Evolutionary conservation across 2,329 filamentous ascomycete genomes (phyloP), one percentile per base, ranked within the genome.

Genomic region (Tolypocladium nubicola): DNA sequence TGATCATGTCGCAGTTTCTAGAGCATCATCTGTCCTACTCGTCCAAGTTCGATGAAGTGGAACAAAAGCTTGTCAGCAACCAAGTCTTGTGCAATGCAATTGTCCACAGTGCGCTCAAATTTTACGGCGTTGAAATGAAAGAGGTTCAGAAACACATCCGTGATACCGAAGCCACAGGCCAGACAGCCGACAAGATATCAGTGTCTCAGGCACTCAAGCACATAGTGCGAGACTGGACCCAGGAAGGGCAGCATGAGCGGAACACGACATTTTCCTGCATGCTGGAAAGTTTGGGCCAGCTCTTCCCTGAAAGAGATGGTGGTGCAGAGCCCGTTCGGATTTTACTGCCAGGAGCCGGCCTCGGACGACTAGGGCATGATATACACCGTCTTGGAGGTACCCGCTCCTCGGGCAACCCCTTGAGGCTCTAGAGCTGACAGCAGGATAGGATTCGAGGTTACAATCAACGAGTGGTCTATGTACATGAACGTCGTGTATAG

Each of bases 11-110:
- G 19, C 43, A 79, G 75, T 30, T 80, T 2, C 75, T 87, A 2
- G 81, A 85, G 60, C 76, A 79, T n/a, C 70, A 76, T 1, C 66
- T 85, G 45, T 73, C 80, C 52, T 87, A 84, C 62, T 78, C 79
- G 2, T 77, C 81, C 58, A 83, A 80, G 60, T 75, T 83, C 21
- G 66, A 71, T 16, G 67, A 68, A 1, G 68, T 76, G 11, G 74
- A 79, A 13, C 58, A 70, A 26, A 68, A 78, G 7, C 68, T 82
- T 16, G 65, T 65, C 2, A 60, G 65, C 6, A 83, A 83, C 61
- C 74, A 76, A 11, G 58, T 66, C 0, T 59, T 83, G 2, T 80
- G 77, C 39, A 66, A 75, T 38, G 67, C 66, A 11, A 79, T 83
- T 37, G 73, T 81, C 1, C 58, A 71, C 0, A 59, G 70, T 19